Evolutionary conservation across 164 flowering plant species (phyloP).

Genomic region (Hamamelis virginiana): DNA sequence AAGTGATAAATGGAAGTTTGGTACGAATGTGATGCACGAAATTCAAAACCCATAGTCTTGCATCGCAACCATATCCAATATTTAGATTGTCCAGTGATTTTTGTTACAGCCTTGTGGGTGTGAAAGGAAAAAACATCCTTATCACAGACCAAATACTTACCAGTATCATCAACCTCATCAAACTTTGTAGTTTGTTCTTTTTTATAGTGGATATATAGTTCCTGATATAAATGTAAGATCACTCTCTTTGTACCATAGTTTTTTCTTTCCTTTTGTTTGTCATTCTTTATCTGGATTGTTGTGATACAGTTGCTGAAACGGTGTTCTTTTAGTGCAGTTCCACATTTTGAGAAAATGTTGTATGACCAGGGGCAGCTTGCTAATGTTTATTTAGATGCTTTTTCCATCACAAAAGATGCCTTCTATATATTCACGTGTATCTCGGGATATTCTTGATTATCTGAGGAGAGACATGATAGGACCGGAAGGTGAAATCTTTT

Average conservation of each 20-base stretch:
- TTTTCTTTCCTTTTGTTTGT: neutral
- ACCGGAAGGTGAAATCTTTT: slow-evolving; percentile 75
- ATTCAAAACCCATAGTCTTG: no score
- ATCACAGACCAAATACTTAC: no score
- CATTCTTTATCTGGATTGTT: no score
- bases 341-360: slow-evolving; percentile 98
- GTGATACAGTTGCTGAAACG: neutral
- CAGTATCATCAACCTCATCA: neutral
- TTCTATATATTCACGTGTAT: slow-evolving; percentile 50
- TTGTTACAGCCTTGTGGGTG: no score
- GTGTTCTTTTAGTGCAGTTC: slow-evolving; percentile 57
- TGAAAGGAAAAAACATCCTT: no score
- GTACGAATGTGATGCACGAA: no score
- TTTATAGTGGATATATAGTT: neutral
- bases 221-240: no score
- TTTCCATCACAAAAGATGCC: slow-evolving; percentile 60
- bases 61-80: no score
- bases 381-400: slow-evolving; percentile 77
- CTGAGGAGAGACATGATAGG: slow-evolving; percentile 91
- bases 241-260: neutral
- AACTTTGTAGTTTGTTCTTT: neutral
- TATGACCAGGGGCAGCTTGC: slow-evolving; percentile 96
- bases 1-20: no score
- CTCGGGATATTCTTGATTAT: slow-evolving; percentile 88
- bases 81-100: no score